Conservation (phyloP, 1,139 yeast genomes). For the Hyphopichia pseudoburtonii region DNA sequence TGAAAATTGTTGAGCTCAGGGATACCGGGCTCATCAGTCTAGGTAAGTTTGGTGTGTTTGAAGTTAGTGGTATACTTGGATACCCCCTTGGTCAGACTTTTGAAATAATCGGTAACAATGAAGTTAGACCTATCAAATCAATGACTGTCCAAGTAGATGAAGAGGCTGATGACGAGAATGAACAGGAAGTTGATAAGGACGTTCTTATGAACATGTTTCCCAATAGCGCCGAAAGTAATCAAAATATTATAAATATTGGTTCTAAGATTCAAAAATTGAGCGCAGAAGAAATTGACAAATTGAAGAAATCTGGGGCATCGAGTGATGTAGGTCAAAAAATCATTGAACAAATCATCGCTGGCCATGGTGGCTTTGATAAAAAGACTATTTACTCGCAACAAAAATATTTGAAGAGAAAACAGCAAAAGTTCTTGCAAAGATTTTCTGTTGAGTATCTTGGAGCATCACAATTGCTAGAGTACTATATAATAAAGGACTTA, state of each 20-base stretch:
- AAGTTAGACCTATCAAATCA: conserved; percentile 49
- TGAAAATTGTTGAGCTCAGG: conserved; percentile 66
- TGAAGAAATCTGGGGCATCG: conserved; percentile 67
- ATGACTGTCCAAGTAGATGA: conserved; percentile 28
- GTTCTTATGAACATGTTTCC: conserved; percentile 42
- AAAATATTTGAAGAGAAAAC: conserved; percentile 86
- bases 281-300: conserved; percentile 73
- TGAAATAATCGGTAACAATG: conserved; percentile 66
- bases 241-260: conserved; percentile 71
- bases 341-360: conserved; percentile 75
- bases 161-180: conserved; percentile 27
- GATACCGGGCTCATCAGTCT: conserved; percentile 62
- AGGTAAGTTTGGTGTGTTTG: conserved; percentile 90
- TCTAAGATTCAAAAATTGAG: conserved; percentile 72
- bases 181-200: conserved; percentile 32
- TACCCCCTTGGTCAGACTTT: conserved; percentile 86
- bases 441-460: conserved; percentile 81
- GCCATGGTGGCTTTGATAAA: conserved; percentile 84
- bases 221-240: conserved; percentile 61
- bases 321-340: conserved; percentile 74
- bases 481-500: conserved; percentile 71
- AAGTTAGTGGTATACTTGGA: conserved; percentile 73
- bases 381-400: conserved; percentile 90
- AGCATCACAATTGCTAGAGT: conserved; percentile 72
- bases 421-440: conserved; percentile 82